Conservation (phyloP, 2,329 filamentous ascomycete species). For the Monosporascus sp. region DNA sequence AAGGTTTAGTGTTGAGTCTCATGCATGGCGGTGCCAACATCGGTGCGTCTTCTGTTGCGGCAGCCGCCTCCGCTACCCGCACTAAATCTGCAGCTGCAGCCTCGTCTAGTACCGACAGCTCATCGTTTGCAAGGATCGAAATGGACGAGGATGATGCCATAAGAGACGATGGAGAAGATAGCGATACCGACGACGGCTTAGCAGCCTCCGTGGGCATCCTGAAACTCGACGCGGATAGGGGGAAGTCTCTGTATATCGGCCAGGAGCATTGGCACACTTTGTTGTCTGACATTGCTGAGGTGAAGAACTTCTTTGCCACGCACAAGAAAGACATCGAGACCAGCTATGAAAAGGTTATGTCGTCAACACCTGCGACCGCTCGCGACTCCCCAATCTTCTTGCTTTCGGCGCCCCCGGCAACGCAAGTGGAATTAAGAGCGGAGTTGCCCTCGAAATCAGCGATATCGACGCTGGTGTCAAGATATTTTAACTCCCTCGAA, state of each 20-base stretch:
- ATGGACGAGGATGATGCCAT: slow-evolving; percentile 51
- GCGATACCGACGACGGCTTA: slow-evolving; percentile 63
- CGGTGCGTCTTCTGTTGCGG: slow-evolving; percentile 34
- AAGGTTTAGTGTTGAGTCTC: slow-evolving; percentile 83
- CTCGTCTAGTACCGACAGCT: slow-evolving; percentile 38
- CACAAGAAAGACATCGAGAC: slow-evolving; percentile 88
- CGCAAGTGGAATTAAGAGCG: slow-evolving; percentile 71
- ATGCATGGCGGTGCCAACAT: slow-evolving; percentile 76
- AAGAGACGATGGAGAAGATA: slow-evolving; percentile 52
- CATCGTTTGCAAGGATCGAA: slow-evolving; percentile 44
- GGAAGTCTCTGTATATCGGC: slow-evolving; percentile 75
- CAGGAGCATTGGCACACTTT: slow-evolving; percentile 81
- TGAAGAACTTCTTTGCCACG: slow-evolving; percentile 80
- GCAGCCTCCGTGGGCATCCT: slow-evolving; percentile 74
- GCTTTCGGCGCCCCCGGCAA: slow-evolving; percentile 67
- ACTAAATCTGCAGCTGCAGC: slow-evolving; percentile 19
- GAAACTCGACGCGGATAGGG: slow-evolving; percentile 72
- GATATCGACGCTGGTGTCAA: slow-evolving; percentile 77
- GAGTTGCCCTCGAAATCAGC: slow-evolving; percentile 75
- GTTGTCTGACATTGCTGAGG: slow-evolving; percentile 79
- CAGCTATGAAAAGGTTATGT: slow-evolving; percentile 71
- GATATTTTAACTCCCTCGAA: slow-evolving; percentile 84
- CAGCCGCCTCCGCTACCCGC: slow-evolving; percentile 24
- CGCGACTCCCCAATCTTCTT: slow-evolving; percentile 70
- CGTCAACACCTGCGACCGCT: slow-evolving; percentile 56